Conservation (phyloP, 2,329 filamentous ascomycete species). For the Aspergillus carbonarius region DNA sequence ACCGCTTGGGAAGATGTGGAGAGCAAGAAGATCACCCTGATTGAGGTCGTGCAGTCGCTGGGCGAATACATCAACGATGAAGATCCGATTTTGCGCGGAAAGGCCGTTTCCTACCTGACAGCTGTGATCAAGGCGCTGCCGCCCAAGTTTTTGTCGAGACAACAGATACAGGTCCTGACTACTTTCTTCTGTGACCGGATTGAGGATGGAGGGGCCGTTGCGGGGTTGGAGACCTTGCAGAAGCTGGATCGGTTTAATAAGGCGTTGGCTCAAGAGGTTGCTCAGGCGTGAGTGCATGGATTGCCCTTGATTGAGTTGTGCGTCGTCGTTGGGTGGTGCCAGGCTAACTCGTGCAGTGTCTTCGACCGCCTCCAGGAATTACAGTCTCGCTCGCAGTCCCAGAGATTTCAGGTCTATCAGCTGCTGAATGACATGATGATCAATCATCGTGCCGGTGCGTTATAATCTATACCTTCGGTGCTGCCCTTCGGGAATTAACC, state of each 20-base stretch:
- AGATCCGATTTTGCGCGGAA: slow-evolving; percentile 59
- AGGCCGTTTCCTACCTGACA: slow-evolving; percentile 51
- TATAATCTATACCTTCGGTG: neutral
- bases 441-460: slow-evolving; percentile 57
- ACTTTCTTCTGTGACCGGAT: slow-evolving; percentile 66
- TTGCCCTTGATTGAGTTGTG: neutral
- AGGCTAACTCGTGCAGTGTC: slow-evolving; percentile 38
- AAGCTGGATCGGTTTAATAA: slow-evolving; percentile 60
- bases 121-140: slow-evolving; percentile 50
- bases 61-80: slow-evolving; percentile 68
- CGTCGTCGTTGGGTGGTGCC: neutral
- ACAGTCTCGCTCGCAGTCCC: slow-evolving; percentile 61
- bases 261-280: slow-evolving; percentile 54
- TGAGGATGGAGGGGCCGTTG: slow-evolving; percentile 61
- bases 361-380: slow-evolving; percentile 57
- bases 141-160: slow-evolving; percentile 57
- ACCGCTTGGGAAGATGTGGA: slow-evolving; percentile 52
- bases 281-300: slow-evolving; percentile 49
- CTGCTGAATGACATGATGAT: slow-evolving; percentile 63
- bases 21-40: slow-evolving; percentile 59
- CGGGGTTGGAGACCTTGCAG: slow-evolving; percentile 60
- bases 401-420: slow-evolving; percentile 62
- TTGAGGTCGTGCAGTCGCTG: slow-evolving; percentile 62
- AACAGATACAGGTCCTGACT: slow-evolving; percentile 62
- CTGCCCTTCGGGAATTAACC: slow-evolving; percentile 14